Base-by-base conservation (phyloP, 441 rosid genomes). In the Adansonia rubrostipa region DNA sequence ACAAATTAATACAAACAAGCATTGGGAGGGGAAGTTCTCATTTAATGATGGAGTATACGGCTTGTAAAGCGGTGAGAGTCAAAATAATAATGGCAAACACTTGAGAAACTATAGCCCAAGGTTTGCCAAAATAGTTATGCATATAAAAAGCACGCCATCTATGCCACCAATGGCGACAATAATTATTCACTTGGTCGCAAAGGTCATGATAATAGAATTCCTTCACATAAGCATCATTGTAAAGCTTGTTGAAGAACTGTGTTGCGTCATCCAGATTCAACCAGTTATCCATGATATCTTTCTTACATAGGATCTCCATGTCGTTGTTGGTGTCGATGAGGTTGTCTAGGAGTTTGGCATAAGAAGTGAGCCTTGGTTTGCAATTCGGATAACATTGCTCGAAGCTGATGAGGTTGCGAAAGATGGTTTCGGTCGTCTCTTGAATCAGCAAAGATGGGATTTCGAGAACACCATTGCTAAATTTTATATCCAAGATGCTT, bases 371-470 rank as follows among this genome's bases (percentile, higher is more conserved):
- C 9, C 48, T 54, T 0, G 81, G 74, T 0, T 3, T 0, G 47
- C 79, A 84, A 8, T 81, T 75, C 0, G 79, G 85, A 11, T 5
- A 77, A 70, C 84, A 81, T 24, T 84, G 86, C 76, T 84, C 87
- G 7, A 75, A 86, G 74, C 80, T 80, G 48, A 84, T 81, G 57
- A 86, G 72, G 76, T 84, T 86, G 9, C 78, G 53, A 9, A 80
- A 17, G 33, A 47, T 4, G n/a, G 77, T 6, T 40, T 73, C 77
- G 0, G 54, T 73, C 11, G 66, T 73, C n/a, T 74, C 77, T 5
- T 58, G 71, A 40, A 54, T 42, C 7, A 66, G 44, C 47, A 74
- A 28, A 24, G 68, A 17, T 6, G 78, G 78, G 17, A 74, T 74
- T 28, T 60, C 63, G 10, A 74, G 63, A 15, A 58, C 63, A 8